These are phyloP conservation scores for Jamesozyma piceae DNA, from an alignment of 805 yeast genomes.

Conservation along the genomic window DNA sequence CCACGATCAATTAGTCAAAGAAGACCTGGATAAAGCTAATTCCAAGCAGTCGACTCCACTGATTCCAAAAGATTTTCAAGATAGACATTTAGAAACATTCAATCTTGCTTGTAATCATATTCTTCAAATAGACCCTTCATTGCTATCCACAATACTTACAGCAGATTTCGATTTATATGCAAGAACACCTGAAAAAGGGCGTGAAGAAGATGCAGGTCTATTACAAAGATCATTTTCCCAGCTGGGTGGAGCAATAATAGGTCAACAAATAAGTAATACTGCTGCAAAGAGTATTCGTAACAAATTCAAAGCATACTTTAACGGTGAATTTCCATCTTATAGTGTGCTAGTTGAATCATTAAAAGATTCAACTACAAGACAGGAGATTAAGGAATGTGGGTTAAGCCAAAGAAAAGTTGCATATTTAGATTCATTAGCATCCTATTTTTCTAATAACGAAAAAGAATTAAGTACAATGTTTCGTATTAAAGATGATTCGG, in stretches of 20 bases:
- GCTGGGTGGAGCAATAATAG: slow-evolving; percentile 43
- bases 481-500: slow-evolving; percentile 20
- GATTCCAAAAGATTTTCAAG: slow-evolving; percentile 21
- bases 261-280: slow-evolving; percentile 71
- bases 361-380: slow-evolving; percentile 26
- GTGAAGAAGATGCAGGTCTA: slow-evolving; percentile 3
- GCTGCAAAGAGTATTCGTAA: slow-evolving; percentile 62
- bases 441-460: slow-evolving; percentile 37
- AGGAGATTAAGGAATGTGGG: slow-evolving; percentile 53
- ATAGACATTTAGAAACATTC: slow-evolving; percentile 29
- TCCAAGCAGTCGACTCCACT: background rate
- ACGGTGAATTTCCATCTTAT: slow-evolving; percentile 44
- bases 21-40: background rate
- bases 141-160: slow-evolving; percentile 15
- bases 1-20: background rate
- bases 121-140: slow-evolving; percentile 31
- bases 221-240: slow-evolving; percentile 33
- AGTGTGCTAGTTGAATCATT: slow-evolving; percentile 32
- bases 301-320: slow-evolving; percentile 36
- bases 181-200: background rate
- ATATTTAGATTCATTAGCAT: slow-evolving; percentile 49
- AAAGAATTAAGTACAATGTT: slow-evolving; percentile 33
- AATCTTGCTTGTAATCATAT: slow-evolving; percentile 29
- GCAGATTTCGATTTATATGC: slow-evolving; percentile 4
- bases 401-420: slow-evolving; percentile 58